Conservation (phyloP, 495 filamentous ascomycete species). For the Thermochaetoides thermophila region DNA sequence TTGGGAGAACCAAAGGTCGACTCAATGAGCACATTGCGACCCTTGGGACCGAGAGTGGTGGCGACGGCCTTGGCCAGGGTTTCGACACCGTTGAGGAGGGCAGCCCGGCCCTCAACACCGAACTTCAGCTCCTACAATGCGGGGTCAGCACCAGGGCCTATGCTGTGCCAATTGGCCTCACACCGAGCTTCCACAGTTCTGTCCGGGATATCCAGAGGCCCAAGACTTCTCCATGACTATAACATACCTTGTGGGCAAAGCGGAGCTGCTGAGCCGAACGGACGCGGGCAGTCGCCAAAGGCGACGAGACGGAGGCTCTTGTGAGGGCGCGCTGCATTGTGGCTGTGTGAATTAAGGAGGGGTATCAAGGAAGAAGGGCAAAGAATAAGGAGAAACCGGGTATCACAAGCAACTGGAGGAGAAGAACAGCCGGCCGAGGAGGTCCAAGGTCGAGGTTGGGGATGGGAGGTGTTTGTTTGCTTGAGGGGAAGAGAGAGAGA, state of each 20-base stretch:
- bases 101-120: conserved; percentile 81
- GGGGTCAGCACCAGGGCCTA: too few relatives aligned
- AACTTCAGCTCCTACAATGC: conserved; percentile 99
- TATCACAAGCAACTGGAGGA: conserved; percentile 10
- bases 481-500: conserved; percentile 6
- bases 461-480: too few relatives aligned
- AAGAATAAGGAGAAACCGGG: conserved; percentile 6
- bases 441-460: too few relatives aligned
- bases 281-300: conserved; percentile 38
- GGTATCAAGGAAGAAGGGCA: conserved; percentile 5
- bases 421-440: conserved; percentile 1
- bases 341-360: conserved; percentile 6
- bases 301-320: conserved; percentile 54
- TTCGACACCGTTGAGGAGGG: conserved; percentile 86
- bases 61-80: conserved; percentile 93
- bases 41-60: conserved; percentile 93
- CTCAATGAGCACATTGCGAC: conserved; percentile 94
- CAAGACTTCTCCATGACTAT: conserved; percentile 8
- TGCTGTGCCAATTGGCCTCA: too few relatives aligned
- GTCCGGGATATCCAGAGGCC: too few relatives aligned
- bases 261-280: conserved; percentile 68
- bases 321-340: conserved; percentile 35
- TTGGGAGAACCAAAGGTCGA: conserved; percentile 95
- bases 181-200: too few relatives aligned
- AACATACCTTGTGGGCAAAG: conserved; percentile 83